phyloP scores from a whole-genome alignment of 2,329 filamentous ascomycete species.

The Colletotrichum tanaceti region DNA sequence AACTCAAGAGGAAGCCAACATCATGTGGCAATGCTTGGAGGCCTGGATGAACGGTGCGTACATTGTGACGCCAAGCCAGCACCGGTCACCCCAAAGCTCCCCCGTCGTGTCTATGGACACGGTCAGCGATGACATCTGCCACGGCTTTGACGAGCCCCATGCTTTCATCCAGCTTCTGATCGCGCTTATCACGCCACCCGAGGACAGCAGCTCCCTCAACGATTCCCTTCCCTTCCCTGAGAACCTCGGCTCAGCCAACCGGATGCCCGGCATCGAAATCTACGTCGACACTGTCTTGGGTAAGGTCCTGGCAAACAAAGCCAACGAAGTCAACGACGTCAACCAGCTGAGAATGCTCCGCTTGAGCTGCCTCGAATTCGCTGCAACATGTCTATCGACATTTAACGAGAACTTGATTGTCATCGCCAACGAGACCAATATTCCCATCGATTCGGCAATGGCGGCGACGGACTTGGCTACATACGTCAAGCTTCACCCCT shows the following conservation, averaged over 20 bases:
- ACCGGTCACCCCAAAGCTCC: slow-evolving; percentile 49
- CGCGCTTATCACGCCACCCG: slow-evolving; percentile 75
- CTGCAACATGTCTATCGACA: slow-evolving; percentile 79
- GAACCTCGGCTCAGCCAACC: slow-evolving; percentile 79
- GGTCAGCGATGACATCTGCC: slow-evolving; percentile 79
- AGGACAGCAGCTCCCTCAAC: slow-evolving; percentile 70
- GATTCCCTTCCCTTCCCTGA: slow-evolving; percentile 90
- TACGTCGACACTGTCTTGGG: slow-evolving; percentile 94
- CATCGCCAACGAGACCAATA: slow-evolving; percentile 81
- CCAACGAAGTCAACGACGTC: slow-evolving; percentile 72
- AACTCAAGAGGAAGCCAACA: slow-evolving; percentile 71
- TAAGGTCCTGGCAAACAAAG: slow-evolving; percentile 76
- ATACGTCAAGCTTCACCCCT: slow-evolving; percentile 91
- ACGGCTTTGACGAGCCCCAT: slow-evolving; percentile 85
- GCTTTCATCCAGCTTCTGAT: slow-evolving; percentile 84
- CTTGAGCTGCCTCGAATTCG: slow-evolving; percentile 86
- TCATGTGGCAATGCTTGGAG: slow-evolving; percentile 85
- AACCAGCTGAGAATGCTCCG: slow-evolving; percentile 79
- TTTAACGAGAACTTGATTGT: slow-evolving; percentile 96
- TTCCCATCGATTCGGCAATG: slow-evolving; percentile 81
- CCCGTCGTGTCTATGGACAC: slow-evolving; percentile 64
- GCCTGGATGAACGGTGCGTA: slow-evolving; percentile 78
- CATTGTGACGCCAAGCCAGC: slow-evolving; percentile 46
- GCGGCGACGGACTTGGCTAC: slow-evolving; percentile 77
- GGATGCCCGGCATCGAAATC: slow-evolving; percentile 85